phyloP scores from a whole-genome alignment of 2,329 filamentous ascomycete genomes.

The Colletotrichum nymphaeae region DNA sequence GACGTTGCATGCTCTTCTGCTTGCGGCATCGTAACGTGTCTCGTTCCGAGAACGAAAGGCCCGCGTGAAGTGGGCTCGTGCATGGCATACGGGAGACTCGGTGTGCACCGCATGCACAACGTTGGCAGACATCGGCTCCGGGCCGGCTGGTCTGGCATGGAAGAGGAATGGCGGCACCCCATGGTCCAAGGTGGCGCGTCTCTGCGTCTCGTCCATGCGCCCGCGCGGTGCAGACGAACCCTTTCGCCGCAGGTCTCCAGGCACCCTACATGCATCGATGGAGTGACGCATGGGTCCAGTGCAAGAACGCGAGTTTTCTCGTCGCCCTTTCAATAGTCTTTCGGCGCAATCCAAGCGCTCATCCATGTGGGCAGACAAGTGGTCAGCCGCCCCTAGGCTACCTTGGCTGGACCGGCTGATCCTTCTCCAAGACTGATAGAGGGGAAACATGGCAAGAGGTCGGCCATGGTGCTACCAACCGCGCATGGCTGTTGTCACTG shows the following conservation, averaged over 20 bases:
- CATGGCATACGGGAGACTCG: slow-evolving; percentile 18
- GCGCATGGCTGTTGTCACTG: slow-evolving; percentile 32
- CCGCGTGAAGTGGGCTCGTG: background rate
- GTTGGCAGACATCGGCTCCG: slow-evolving; percentile 18
- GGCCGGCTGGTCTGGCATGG: slow-evolving; percentile 4
- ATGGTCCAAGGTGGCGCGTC: background rate
- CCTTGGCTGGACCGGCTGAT: slow-evolving; percentile 16
- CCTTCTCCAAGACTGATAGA: background rate
- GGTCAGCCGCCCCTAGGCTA: slow-evolving; percentile 15
- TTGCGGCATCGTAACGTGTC: slow-evolving; percentile 1
- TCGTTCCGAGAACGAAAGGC: slow-evolving; percentile 14
- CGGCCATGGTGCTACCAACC: background rate
- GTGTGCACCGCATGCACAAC: slow-evolving; percentile 29
- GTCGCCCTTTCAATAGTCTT: slow-evolving; percentile 20
- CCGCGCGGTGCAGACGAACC: slow-evolving; percentile 5
- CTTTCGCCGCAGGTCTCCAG: background rate
- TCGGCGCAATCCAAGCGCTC: slow-evolving; percentile 6
- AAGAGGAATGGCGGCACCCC: slow-evolving; percentile 9
- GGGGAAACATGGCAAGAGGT: background rate
- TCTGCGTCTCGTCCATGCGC: slow-evolving; percentile 19
- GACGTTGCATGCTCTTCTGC: background rate
- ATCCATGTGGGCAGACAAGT: slow-evolving; percentile 19
- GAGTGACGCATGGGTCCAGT: background rate
- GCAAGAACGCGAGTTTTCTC: background rate
- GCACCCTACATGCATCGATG: background rate